Conservation (phyloP, 1,284 basidiomycete species). For the Porodaedalea pini region DNA sequence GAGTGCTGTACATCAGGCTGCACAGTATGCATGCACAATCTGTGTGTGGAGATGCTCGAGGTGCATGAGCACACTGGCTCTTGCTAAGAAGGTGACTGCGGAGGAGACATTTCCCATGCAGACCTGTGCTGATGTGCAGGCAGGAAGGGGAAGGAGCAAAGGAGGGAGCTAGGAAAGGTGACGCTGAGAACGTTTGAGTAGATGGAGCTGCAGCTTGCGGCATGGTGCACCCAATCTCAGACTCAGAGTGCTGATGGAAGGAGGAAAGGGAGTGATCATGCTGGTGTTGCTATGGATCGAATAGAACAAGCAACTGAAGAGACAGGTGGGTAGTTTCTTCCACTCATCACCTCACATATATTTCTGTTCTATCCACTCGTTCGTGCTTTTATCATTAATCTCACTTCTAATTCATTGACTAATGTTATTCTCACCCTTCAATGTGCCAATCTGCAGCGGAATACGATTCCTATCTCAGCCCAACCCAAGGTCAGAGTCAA, state of each 20-base stretch:
- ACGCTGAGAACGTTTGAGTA: slow-evolving; percentile 60
- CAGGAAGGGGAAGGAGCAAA: not conserved
- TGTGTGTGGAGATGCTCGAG: slow-evolving; percentile 76
- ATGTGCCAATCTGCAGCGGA: not conserved
- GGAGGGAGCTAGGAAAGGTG: slow-evolving; percentile 24
- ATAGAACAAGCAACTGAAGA: not conserved
- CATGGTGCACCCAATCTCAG: slow-evolving; percentile 31
- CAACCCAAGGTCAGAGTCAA: not conserved
- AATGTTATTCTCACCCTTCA: not conserved
- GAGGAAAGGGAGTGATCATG: not conserved
- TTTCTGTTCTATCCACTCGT: not conserved
- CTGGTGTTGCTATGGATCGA: not conserved
- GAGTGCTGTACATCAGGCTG: slow-evolving; percentile 94
- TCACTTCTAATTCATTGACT: not conserved
- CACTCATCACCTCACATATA: not conserved
- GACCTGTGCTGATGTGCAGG: not conserved
- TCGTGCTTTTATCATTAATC: not conserved
- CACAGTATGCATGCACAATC: slow-evolving; percentile 83
- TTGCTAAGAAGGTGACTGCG: slow-evolving; percentile 49
- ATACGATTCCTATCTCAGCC: not conserved
- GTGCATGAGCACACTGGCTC: slow-evolving; percentile 57
- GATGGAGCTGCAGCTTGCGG: slow-evolving; percentile 54
- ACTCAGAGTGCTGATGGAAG: not conserved
- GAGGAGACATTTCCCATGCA: slow-evolving; percentile 61
- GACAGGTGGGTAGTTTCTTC: not conserved